phyloP scores from a whole-genome alignment of 108 stramenopile genomes.

The Conticribra weissflogii region DNA sequence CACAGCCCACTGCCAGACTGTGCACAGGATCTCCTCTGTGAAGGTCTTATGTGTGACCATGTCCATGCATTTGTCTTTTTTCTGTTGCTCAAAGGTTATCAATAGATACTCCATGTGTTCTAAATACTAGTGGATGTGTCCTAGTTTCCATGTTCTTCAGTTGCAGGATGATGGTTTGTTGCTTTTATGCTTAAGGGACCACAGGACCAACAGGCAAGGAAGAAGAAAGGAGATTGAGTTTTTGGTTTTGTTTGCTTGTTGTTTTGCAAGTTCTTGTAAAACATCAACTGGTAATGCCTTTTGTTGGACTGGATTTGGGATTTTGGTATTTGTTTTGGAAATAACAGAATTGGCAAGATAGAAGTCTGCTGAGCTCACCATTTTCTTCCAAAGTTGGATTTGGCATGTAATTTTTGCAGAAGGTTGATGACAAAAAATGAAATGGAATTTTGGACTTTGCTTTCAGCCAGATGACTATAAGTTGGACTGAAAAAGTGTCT shows the following conservation, averaged over 20 bases:
- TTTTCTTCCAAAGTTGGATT: slow-evolving; percentile 27
- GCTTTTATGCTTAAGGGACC: neutral
- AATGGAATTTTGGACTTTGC: slow-evolving; percentile 23
- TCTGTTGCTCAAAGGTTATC: neutral
- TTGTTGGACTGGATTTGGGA: slow-evolving; percentile 5
- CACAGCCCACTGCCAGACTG: neutral
- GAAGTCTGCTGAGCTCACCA: slow-evolving; percentile 9
- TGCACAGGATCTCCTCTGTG: neutral
- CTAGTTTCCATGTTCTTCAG: neutral
- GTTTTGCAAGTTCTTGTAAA: slow-evolving; percentile 1
- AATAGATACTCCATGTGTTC: neutral
- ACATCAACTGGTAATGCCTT: slow-evolving; percentile 15
- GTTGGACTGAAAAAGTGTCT: no score
- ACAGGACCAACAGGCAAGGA: slow-evolving; percentile 4
- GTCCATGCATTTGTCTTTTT: neutral
- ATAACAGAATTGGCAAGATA: slow-evolving; percentile 10
- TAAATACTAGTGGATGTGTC: neutral
- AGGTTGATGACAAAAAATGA: slow-evolving; percentile 28
- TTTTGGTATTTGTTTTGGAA: slow-evolving; percentile 24
- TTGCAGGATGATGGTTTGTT: neutral
- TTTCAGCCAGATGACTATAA: slow-evolving; percentile 19
- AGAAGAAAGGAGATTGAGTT: neutral
- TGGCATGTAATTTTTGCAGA: slow-evolving; percentile 12
- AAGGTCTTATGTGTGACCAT: neutral
- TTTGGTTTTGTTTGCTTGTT: neutral